A percentile compares a stretch with the other conserved stretches of the same genome.
Conservation (phyloP, 495 filamentous ascomycete species). For the Lophiotrema nucula region DNA sequence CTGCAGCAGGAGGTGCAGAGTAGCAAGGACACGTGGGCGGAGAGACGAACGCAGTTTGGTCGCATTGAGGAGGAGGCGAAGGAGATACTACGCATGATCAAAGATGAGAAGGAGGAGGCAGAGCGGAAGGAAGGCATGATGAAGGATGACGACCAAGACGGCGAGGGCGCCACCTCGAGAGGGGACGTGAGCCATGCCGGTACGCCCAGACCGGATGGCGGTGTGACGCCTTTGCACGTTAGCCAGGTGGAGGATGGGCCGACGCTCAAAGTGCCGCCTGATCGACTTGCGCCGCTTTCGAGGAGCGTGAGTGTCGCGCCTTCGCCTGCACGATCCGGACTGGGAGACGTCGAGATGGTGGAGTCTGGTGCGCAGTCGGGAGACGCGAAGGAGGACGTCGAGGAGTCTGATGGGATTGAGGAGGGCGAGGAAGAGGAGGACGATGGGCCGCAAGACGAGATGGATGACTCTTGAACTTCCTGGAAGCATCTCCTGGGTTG, state of each 20-base stretch:
- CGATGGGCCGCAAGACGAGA: constrained; percentile 51
- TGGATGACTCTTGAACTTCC: constrained; percentile 56
- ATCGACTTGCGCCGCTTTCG: constrained; percentile 34
- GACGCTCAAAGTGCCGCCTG: constrained; percentile 26
- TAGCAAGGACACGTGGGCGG: constrained; percentile 80
- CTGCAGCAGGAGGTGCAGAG: constrained; percentile 78
- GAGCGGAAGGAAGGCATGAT: constrained; percentile 73
- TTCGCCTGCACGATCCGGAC: constrained; percentile 37
- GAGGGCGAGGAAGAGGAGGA: too few relatives aligned
- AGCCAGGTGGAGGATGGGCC: constrained; percentile 36
- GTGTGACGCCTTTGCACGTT: constrained; percentile 50
- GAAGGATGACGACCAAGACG: constrained; percentile 67
- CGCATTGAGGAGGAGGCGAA: constrained; percentile 88
- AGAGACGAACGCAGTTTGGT: constrained; percentile 83
- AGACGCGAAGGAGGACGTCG: constrained; percentile 42
- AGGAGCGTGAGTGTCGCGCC: constrained; percentile 39
- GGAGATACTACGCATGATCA: constrained; percentile 78
- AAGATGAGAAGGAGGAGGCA: constrained; percentile 90
- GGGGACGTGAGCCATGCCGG: constrained; percentile 53
- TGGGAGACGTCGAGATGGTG: constrained; percentile 37
- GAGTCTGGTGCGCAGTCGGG: constrained; percentile 41
- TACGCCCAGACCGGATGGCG: constrained; percentile 65
- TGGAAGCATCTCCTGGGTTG: too few relatives aligned
- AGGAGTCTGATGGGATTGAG: constrained; percentile 57
- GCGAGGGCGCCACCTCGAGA: constrained; percentile 49